Evolutionary conservation across 148 eudicot genomes (phyloP).

Genomic region (Hydrangea macrophylla): DNA sequence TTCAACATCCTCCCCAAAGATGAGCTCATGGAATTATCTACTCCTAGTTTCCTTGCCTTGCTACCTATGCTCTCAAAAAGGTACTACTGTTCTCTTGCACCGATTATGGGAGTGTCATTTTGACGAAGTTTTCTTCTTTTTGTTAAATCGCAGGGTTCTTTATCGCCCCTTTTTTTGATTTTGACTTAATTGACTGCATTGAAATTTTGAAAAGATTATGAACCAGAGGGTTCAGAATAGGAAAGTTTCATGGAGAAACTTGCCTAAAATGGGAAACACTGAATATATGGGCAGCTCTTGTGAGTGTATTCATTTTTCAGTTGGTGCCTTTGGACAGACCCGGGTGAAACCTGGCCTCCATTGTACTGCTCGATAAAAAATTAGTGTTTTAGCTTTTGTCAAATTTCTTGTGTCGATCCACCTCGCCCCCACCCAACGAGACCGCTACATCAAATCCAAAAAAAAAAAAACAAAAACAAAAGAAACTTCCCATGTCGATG

Average conservation of each 20-base stretch:
- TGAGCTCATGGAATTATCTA: slow-evolving; percentile 11
- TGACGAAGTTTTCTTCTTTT: not conserved
- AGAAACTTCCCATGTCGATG: no score
- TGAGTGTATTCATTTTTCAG: not conserved
- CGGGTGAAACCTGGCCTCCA: not conserved
- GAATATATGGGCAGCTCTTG: not conserved
- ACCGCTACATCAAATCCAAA: no score
- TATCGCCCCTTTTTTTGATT: not conserved
- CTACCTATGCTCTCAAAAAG: not conserved
- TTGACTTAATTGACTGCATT: not conserved
- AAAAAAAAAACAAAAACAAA: no score
- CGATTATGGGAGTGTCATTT: not conserved
- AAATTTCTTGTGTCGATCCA: not conserved
- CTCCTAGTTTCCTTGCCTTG: not conserved
- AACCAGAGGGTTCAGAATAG: not conserved
- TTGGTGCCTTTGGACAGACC: not conserved
- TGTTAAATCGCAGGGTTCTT: not conserved
- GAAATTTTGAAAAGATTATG: not conserved
- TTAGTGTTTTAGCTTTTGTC: not conserved
- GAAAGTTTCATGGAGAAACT: not conserved
- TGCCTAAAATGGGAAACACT: not conserved
- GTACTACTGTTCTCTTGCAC: not conserved
- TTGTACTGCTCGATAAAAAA: not conserved
- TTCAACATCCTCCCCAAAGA: slow-evolving; percentile 28
- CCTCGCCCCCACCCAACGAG: no score